These are phyloP conservation scores for Epichloe sibirici DNA, from an alignment of 2,329 filamentous ascomycete genomes.

Conservation along the genomic window DNA sequence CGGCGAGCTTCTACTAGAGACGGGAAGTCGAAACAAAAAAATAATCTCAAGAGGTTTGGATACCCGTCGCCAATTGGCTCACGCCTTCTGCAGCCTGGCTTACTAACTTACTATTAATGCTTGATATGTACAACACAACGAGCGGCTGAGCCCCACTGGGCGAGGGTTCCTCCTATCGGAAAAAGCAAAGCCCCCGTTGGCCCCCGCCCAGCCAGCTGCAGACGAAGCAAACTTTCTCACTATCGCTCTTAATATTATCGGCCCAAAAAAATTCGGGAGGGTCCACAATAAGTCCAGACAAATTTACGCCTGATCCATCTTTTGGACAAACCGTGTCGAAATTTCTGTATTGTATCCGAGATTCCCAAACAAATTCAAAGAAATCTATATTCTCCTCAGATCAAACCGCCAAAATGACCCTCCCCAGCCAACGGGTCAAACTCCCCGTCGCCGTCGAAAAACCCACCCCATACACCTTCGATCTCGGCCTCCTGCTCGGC, in stretches of 20 bases:
- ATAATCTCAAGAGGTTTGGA: no score
- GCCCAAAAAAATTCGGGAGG: not conserved
- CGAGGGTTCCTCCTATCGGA: no score
- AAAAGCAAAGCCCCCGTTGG: no score
- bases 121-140: no score
- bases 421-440: constrained; percentile 30
- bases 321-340: not conserved
- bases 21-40: no score
- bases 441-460: constrained; percentile 59
- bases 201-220: no score
- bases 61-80: no score
- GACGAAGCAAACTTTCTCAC: no score
- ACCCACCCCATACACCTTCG: constrained; percentile 83
- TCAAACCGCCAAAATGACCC: constrained; percentile 18
- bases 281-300: not conserved
- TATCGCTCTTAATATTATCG: not conserved
- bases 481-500: constrained; percentile 77
- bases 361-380: not conserved
- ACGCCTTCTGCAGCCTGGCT: no score
- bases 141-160: no score
- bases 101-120: no score
- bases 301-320: not conserved
- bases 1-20: no score
- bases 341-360: not conserved
- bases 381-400: not conserved